Base-by-base conservation (phyloP, 2,329 filamentous ascomycete species). In the Calonectria pseudoreteaudii region DNA sequence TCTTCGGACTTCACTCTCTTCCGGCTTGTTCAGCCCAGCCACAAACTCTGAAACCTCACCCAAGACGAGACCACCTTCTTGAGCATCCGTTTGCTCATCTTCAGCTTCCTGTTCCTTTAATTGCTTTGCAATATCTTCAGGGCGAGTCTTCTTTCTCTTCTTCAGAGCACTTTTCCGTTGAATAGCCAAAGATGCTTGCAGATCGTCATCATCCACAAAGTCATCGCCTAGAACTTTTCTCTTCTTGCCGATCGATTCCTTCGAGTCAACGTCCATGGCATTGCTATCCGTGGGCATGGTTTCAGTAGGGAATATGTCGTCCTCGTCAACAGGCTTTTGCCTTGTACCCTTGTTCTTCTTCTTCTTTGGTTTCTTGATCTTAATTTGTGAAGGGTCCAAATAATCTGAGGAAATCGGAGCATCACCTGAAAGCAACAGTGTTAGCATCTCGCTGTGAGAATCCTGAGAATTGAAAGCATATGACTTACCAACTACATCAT, bases 41-140 rank as follows among this genome's bases (percentile, higher is more conserved):
- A 99, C 94, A 80, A 99, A 99, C 80, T 98, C 96, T 0, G 95
- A 95, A 0, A 96, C 98, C 82, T 98, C 97, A 74, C 98, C 96
- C 71, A 99, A 96, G n/a, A 98, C 91, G 2, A 99, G 87, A 1
- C 95, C 96, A 36, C 85, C 86, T 3, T 80, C 82, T 50, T 85
- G 82, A 6, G 73, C 77, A 31, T 81, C 83, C 9, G 80, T 79
- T 2, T 87, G 87, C 41, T 89, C 87, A 13, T 85, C 81, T 4
- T 91, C 87, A 0, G 89, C 86, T 30, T 90, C 89, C 65, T 93
- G 91, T 36, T 92, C 90, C 26, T 92, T 93, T 49, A 99, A 86
- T 81, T 97, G 94, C 76, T 93, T 92, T 23, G 94, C 96, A 74
- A 99, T 89, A 77, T 98, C 97, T 82, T 97, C 95, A 0, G 96